Evolutionary conservation across 148 eudicot genomes (phyloP), one percentile per base, ranked within the genome.

Genomic region (Heliamphora exappendiculata): DNA sequence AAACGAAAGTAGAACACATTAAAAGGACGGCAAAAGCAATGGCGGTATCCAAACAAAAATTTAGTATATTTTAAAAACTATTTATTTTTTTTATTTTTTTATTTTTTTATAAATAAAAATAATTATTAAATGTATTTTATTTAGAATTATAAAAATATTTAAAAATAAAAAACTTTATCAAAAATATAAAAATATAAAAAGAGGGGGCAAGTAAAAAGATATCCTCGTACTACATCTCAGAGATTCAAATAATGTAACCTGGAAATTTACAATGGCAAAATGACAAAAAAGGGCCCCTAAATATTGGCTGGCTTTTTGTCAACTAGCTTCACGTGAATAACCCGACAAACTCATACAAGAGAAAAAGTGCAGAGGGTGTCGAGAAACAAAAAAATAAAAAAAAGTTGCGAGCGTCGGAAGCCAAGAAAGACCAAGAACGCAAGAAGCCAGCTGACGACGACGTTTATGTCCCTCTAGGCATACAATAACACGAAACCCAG

Each of bases 181-280:
- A n/a, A n/a, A n/a, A n/a, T n/a, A n/a, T n/a, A n/a, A n/a, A 16
- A 12, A 12, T 1, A 1, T 37, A 66, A 19, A 22, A 67, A 41
- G 2, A 44, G 26, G 44, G 19, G 53, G 53, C 7, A 68, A 34
- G 54, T 24, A 44, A 44, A 24, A 42, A 11, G 20, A 24, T 11
- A 47, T 49, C 24, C 58, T 49, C 39, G 73, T 49, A 47, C 73
- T 37, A 28, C 9, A 13, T 31, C 7, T 11, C 31, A 16, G 3
- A 57, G 28, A 7, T 22, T 16, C 73, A 14, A 31, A 49, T 47
- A 70, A 12, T 29, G 19, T 33, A 2, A 65, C 41, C 59, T 28
- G n/a, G 28, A 74, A 44, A 75, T 75, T 29, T 75, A 75, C 78
- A 75, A 59, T n/a, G 59, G 50, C 42, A 45, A 62, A 75, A 73